These are phyloP conservation scores for Stemphylium vesicarium DNA, from an alignment of 2,329 filamentous ascomycete genomes.

Conservation along the genomic window DNA sequence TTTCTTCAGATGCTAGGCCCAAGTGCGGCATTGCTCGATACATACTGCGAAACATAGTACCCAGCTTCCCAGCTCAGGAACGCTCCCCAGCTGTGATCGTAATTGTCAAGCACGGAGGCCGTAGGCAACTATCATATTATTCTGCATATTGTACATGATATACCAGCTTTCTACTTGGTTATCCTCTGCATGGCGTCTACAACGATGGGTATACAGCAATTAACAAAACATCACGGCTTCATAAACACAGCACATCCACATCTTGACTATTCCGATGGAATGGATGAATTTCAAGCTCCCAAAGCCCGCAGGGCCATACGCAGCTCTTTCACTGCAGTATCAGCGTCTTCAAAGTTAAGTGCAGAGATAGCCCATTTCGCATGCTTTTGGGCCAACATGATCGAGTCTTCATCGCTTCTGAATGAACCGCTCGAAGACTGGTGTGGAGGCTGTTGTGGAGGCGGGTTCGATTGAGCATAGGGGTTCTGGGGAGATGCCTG, in stretches of 20 bases:
- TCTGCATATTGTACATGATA: background rate
- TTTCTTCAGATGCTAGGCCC: too few relatives aligned
- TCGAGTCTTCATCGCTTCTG: constrained; percentile 69
- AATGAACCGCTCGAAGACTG: constrained; percentile 51
- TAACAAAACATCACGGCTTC: background rate
- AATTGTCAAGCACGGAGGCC: background rate
- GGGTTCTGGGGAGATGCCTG: constrained; percentile 25
- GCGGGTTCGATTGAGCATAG: constrained; percentile 26
- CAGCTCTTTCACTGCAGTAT: constrained; percentile 86
- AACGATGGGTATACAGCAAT: constrained; percentile 24
- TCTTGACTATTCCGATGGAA: background rate
- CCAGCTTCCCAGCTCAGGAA: too few relatives aligned
- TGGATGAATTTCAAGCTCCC: constrained; percentile 57
- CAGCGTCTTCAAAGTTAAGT: constrained; percentile 93
- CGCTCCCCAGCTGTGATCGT: too few relatives aligned
- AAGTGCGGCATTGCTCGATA: too few relatives aligned
- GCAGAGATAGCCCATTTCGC: constrained; percentile 97
- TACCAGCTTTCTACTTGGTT: background rate
- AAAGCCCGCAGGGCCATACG: constrained; percentile 74
- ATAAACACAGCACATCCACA: background rate
- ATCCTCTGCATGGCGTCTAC: background rate
- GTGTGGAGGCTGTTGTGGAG: constrained; percentile 14
- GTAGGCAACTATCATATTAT: background rate
- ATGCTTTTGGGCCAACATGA: constrained; percentile 88
- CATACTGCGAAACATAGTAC: too few relatives aligned